Conservation (phyloP, 495 filamentous ascomycete genomes). For the Penicillium waksmanii region DNA sequence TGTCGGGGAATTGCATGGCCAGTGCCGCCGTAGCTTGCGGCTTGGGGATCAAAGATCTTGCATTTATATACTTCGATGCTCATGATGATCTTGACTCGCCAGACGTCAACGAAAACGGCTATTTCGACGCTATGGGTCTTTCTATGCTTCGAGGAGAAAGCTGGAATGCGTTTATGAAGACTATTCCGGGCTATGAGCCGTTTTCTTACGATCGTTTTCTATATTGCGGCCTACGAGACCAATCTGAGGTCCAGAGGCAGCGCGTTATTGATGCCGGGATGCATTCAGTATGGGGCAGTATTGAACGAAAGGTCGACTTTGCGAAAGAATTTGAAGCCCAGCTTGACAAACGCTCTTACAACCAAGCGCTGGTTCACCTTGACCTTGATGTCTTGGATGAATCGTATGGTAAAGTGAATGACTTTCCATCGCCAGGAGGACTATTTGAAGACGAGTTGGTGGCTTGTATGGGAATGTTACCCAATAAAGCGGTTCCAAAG, state of each 20-base stretch:
- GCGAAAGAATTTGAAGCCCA: conserved; percentile 11
- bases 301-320: conserved; percentile 23
- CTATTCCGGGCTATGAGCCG: conserved; percentile 25
- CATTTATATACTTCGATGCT: conserved; percentile 31
- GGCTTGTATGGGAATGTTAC: conserved; percentile 26
- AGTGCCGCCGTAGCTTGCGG: conserved; percentile 28
- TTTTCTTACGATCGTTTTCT: conserved; percentile 24
- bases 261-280: conserved; percentile 29
- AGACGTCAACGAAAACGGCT: conserved; percentile 33
- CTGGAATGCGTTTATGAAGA: conserved; percentile 29
- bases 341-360: conserved; percentile 12
- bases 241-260: conserved; percentile 19
- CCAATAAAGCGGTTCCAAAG: conserved; percentile 10
- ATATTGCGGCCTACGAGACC: conserved; percentile 29
- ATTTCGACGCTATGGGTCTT: conserved; percentile 32
- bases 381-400: conserved; percentile 31
- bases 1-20: conserved; percentile 34
- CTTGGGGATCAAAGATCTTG: conserved; percentile 18
- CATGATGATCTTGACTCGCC: conserved; percentile 35
- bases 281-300: conserved; percentile 23
- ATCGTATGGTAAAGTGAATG: conserved; percentile 31
- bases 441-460: conserved; percentile 27
- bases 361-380: conserved; percentile 28
- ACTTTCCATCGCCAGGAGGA: conserved; percentile 30
- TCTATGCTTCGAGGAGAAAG: conserved; percentile 35